Base-by-base conservation (phyloP, 306 rosid species). In the Quercus engelmannii region DNA sequence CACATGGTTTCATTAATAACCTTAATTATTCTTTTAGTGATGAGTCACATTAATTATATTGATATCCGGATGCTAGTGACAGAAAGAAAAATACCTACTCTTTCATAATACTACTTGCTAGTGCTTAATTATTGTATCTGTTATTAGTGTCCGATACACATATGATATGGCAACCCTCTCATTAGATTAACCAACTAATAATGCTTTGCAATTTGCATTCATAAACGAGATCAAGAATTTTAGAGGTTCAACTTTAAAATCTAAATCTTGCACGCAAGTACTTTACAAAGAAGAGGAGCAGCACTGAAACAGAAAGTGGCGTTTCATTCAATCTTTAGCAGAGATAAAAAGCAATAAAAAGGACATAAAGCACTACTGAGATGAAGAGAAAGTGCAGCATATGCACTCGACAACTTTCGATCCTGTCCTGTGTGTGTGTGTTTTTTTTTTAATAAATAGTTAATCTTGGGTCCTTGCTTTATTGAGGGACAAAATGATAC, bases 1-100 rank as follows among this genome's bases (percentile, higher is more conserved):
- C 85, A 76, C 81, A 76, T 87, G 88, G 71, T 59, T 56, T 56
- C 77, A 35, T 84, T 25, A 23, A 54, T 65, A 74, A 68, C 38
- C 31, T 73, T 67, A 19, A 38, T 55, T 77, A 59, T 76, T 51
- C 33, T 49, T 71, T 79, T 78, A 57, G 54, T 26, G 18, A 62
- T 57, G 76, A 28, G 79, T 62, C 82, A 76, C 79, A 72, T 26
- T 4, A 38, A 57, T 23, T 55, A 30, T 43, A 49, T 64, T 35
- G 30, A 41, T 12, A 59, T 63, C n/a, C 58, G 10, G 55, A 76
- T 75, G 46, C 46, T 2, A 41, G 79, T 71, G 81, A 80, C 26
- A 71, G 59, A 75, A 43, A 64, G 72, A 82, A 15, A 58, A 15
- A 58, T 41, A 69, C 41, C 41, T 35, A 35, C 41, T 35, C 41